phyloP scores from a whole-genome alignment of 2,329 filamentous ascomycete species.

The Diaporthe eres region DNA sequence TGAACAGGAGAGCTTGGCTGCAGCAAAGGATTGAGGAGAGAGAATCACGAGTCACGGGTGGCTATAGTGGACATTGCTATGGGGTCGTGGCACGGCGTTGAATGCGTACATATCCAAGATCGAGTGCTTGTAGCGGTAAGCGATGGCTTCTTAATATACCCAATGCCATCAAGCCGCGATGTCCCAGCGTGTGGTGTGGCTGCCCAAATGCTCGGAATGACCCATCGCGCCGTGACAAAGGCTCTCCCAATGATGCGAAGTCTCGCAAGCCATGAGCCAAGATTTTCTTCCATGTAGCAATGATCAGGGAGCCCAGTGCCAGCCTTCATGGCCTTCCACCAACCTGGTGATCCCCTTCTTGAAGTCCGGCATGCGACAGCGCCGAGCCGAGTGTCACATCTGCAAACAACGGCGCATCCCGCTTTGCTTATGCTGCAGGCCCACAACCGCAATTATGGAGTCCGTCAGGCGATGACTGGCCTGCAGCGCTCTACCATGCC shows the following conservation, averaged over 20 bases:
- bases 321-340: neutral
- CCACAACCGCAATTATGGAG: neutral
- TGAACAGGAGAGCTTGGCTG: neutral
- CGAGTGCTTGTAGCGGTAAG: neutral
- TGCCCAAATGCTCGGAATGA: conserved; percentile 39
- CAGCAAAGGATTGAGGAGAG: neutral
- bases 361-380: neutral
- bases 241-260: neutral
- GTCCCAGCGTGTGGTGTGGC: neutral
- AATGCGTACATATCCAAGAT: conserved; percentile 10
- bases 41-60: neutral
- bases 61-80: neutral
- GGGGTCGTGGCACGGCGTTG: neutral
- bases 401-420: conserved; percentile 4
- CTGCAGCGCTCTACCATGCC: neutral
- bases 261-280: neutral
- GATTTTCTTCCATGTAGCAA: too few relatives aligned
- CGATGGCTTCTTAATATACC: conserved; percentile 35
- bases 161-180: conserved; percentile 22
- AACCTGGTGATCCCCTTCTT: neutral
- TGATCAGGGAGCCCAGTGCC: neutral
- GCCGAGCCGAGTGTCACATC: neutral
- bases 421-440: neutral
- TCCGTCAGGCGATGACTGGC: too few relatives aligned
- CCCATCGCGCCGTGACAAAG: neutral